Base-by-base conservation (phyloP, 2,329 filamentous ascomycete species). In the Monosporascus sp. region DNA sequence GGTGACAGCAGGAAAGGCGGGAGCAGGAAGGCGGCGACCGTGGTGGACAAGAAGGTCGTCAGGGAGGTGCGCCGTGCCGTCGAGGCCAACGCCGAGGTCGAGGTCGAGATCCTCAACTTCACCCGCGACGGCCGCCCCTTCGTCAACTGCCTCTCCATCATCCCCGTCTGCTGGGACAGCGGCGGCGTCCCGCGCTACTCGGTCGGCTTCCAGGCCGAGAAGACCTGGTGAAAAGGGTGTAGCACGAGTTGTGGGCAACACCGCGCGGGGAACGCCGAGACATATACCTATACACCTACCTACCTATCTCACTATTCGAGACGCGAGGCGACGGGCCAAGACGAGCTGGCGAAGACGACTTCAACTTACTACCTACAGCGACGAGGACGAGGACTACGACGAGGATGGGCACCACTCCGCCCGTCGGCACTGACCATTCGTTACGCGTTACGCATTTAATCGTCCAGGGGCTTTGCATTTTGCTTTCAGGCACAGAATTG, bases 61-160 rank as follows among this genome's bases (percentile, higher is more conserved):
- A 74, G 81, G 37, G 82, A 57, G 42, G 75, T 83, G 71, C 69
- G 71, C 6, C 65, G 71, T 31, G 74, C 79, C 1, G 65, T 82
- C 22, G 67, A 72, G n/a, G 55, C 62, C 3, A 70, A 72, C 42
- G 53, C 64, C 31, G 80, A 83, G 62, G 61, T 81, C 5, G 75
- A 79, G 51, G 59, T 79, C 5, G 64, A 73, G 37, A 67, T 96
- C 15, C 85, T 86, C 65, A 96, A 96, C 66, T 96, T 92, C 67
- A 83, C 87, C 57, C 89, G 90, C 71, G 85, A 88, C 49, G 90
- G 91, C 0, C 81, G 89, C 60, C 78, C 79, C 0, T 96, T 96
- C 65, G 86, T 86, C 75, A 96, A 96, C 61, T 67, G 92, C 14
- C 75, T 96, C 50, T 90, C 87, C n/a, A 90, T 95, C 76, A 88